A percentile compares a stretch with the other conserved stretches of the same genome.
phyloP scores from a whole-genome alignment of 768 basidiomycete species.

The Pulveroboletus sp. region DNA sequence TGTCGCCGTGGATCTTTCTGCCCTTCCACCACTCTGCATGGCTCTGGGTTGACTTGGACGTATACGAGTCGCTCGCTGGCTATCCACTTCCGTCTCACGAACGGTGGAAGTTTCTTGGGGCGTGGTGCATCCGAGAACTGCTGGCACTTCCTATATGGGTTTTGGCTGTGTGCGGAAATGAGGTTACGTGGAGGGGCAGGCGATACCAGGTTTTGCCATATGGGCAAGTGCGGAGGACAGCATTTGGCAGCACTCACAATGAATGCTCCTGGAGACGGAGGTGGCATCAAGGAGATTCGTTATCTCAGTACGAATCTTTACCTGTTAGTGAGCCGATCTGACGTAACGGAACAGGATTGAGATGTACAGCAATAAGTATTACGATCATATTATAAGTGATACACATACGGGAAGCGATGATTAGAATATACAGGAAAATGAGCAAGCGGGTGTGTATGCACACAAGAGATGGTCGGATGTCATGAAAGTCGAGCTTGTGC shows the following conservation, averaged over 20 bases:
- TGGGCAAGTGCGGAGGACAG: constrained; percentile 55
- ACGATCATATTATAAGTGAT: constrained; percentile 30
- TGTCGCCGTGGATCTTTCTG: constrained; percentile 52
- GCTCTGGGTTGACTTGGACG: constrained; percentile 77
- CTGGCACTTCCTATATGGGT: constrained; percentile 87
- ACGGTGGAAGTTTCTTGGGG: constrained; percentile 58
- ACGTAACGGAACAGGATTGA: constrained; percentile 18
- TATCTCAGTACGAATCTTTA: constrained; percentile 17
- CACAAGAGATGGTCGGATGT: constrained; percentile 26
- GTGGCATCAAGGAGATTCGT: constrained; percentile 12
- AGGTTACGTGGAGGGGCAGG: constrained; percentile 84
- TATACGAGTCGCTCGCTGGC: constrained; percentile 72
- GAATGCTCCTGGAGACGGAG: constrained; percentile 27
- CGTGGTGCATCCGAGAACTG: constrained; percentile 78
- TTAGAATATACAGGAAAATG: constrained; percentile 35
- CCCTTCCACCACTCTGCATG: constrained; percentile 61
- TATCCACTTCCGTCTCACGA: constrained; percentile 48
- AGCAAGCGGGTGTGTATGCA: constrained; percentile 25
- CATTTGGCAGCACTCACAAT: constrained; percentile 6
- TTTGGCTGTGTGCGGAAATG: constrained; percentile 73
- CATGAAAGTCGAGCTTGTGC: constrained; percentile 17
- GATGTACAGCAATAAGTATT: constrained; percentile 30
- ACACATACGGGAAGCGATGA: constrained; percentile 27
- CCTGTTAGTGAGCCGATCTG: constrained; percentile 12
- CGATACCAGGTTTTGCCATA: constrained; percentile 69